Percentiles rank a stretch among this genome's conserved stretches.
Evolutionary conservation across 2,329 filamentous ascomycete species (phyloP).

Genomic region (Thelonectria discophora): DNA sequence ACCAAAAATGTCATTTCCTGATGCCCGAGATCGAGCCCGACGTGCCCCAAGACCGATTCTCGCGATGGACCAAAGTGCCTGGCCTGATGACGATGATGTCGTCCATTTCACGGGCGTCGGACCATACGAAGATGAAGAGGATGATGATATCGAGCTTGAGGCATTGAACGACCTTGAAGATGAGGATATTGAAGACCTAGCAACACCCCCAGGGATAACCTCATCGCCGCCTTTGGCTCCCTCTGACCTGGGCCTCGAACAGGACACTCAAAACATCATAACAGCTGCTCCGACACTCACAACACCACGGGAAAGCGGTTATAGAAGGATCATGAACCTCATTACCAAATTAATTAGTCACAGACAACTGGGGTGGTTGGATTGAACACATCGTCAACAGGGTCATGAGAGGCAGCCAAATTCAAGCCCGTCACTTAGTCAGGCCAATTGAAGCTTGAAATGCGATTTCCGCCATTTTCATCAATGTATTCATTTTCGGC

Average conservation of each 20-base stretch:
- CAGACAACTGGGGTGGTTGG: not conserved
- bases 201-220: not conserved
- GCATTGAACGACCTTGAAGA: not conserved
- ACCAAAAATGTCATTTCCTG: not conserved
- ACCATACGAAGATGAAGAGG: not conserved
- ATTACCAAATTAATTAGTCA: not conserved
- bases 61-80: conserved; percentile 4
- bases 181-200: not conserved
- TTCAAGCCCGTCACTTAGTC: no score
- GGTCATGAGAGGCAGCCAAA: no score
- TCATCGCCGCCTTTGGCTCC: no score
- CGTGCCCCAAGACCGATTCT: no score
- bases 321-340: not conserved
- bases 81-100: not conserved
- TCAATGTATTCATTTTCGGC: no score
- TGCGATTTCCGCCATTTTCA: not conserved
- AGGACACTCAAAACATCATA: not conserved
- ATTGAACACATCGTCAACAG: not conserved
- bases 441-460: not conserved
- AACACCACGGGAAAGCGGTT: not conserved
- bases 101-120: not conserved
- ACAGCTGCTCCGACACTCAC: no score
- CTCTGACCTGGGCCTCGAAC: not conserved
- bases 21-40: not conserved
- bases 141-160: not conserved